Evolutionary conservation across 176 grass and related monocot genomes (phyloP).

Genomic region (Zoysia pacifica): DNA sequence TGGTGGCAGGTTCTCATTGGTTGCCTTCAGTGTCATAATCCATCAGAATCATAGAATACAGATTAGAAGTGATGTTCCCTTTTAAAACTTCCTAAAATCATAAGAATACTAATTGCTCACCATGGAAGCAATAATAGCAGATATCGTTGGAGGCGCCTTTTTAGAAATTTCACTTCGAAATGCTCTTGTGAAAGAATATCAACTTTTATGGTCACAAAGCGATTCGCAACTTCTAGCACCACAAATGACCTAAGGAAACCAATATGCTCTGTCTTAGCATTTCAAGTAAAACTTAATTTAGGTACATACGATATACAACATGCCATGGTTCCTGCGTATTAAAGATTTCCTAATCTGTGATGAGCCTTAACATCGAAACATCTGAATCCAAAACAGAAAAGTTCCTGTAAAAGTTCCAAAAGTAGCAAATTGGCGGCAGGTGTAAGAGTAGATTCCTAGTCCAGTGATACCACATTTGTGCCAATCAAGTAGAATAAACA

Average conservation of each 20-base stretch:
- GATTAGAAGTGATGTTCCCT: neutral
- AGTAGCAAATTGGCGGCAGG: too few relatives aligned
- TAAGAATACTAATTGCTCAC: constrained; percentile 23
- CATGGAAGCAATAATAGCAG: constrained; percentile 37
- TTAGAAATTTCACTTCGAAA: neutral
- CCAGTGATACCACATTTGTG: too few relatives aligned
- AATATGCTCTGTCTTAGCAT: neutral
- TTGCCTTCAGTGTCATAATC: constrained; percentile 54
- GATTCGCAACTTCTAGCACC: neutral
- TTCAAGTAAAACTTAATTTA: neutral
- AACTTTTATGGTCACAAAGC: constrained; percentile 6
- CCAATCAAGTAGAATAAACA: too few relatives aligned
- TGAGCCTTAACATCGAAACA: too few relatives aligned
- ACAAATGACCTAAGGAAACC: constrained; percentile 6
- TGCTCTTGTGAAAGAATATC: neutral
- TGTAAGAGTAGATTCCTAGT: too few relatives aligned
- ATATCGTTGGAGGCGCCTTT: constrained; percentile 1
- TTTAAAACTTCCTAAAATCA: neutral
- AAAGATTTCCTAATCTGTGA: neutral
- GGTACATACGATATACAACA: neutral
- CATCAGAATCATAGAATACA: constrained; percentile 15
- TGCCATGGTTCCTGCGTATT: too few relatives aligned
- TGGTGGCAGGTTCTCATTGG: constrained; percentile 90
- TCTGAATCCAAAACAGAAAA: too few relatives aligned
- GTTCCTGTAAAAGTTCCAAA: too few relatives aligned